phyloP scores from a whole-genome alignment of 2,329 filamentous ascomycete genomes.

The Pseudocercospora macadamiae region DNA sequence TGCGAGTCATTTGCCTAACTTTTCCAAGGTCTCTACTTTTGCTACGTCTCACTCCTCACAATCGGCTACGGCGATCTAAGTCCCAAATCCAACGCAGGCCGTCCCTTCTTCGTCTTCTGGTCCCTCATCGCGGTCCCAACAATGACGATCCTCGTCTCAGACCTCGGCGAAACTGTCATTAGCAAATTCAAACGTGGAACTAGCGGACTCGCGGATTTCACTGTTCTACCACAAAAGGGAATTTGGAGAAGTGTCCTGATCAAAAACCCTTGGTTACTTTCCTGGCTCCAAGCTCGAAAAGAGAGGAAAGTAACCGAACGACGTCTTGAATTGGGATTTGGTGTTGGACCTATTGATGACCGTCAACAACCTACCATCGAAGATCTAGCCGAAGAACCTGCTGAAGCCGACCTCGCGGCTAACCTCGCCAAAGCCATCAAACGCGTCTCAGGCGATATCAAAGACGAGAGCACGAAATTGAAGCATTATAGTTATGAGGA shows the following conservation, averaged over 20 bases:
- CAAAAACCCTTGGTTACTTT: conserved; percentile 49
- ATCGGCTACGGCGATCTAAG: conserved; percentile 85
- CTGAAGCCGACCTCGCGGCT: conserved; percentile 60
- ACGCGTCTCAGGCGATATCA: conserved; percentile 53
- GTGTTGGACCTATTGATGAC: conserved; percentile 40
- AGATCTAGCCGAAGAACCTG: conserved; percentile 53
- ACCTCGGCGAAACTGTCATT: conserved; percentile 83
- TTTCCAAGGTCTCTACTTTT: conserved; percentile 84
- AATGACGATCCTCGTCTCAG: conserved; percentile 82
- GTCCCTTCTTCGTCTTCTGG: conserved; percentile 93
- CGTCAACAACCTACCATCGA: conserved; percentile 43
- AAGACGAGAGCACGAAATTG: conserved; percentile 63
- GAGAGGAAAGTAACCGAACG: conserved; percentile 32
- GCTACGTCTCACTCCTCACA: conserved; percentile 79
- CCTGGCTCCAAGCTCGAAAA: conserved; percentile 42
- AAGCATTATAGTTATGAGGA: conserved; percentile 78
- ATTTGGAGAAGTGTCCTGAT: conserved; percentile 57
- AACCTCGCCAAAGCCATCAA: conserved; percentile 72
- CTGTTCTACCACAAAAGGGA: conserved; percentile 64
- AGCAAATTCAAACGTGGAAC: conserved; percentile 65
- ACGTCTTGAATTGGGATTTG: conserved; percentile 54
- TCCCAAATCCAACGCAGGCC: conserved; percentile 75
- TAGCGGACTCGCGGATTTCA: conserved; percentile 64
- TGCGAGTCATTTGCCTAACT: too few species aligned
- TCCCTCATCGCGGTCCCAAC: conserved; percentile 81